phyloP scores from a whole-genome alignment of 2,329 filamentous ascomycete genomes.

The Fusarium incarnatum region DNA sequence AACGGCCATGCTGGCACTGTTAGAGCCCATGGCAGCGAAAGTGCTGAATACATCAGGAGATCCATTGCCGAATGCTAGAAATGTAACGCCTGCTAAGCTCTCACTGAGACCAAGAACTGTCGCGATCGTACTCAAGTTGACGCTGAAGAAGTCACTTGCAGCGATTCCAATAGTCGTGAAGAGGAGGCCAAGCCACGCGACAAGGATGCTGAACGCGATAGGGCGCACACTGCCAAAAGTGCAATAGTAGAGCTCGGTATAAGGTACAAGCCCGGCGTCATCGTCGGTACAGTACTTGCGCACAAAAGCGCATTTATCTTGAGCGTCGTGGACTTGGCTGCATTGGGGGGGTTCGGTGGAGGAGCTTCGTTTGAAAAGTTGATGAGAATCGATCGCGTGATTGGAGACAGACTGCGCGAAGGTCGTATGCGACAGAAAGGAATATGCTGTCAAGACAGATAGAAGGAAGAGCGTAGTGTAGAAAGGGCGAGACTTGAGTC shows the following conservation, averaged over 20 bases:
- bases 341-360: slow-evolving; percentile 67
- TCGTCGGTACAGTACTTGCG: slow-evolving; percentile 85
- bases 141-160: slow-evolving; percentile 97
- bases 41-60: slow-evolving; percentile 99
- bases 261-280: slow-evolving; percentile 89
- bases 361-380: slow-evolving; percentile 45
- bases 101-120: slow-evolving; percentile 92
- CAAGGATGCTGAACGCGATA: slow-evolving; percentile 81
- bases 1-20: slow-evolving; percentile 96
- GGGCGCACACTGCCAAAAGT: slow-evolving; percentile 74
- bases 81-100: slow-evolving; percentile 95
- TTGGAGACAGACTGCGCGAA: slow-evolving; percentile 19
- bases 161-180: slow-evolving; percentile 98
- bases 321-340: slow-evolving; percentile 78
- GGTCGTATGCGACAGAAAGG: slow-evolving; percentile 52
- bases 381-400: slow-evolving; percentile 16
- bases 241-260: slow-evolving; percentile 94
- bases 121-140: slow-evolving; percentile 94
- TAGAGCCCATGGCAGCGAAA: slow-evolving; percentile 96
- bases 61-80: slow-evolving; percentile 96
- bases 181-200: slow-evolving; percentile 86
- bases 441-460: slow-evolving; percentile 59
- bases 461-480: slow-evolving; percentile 61
- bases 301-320: slow-evolving; percentile 90
- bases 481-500: slow-evolving; percentile 61